Base-by-base conservation (phyloP, 805 yeast species). In the Saccharomycopsis vini region DNA sequence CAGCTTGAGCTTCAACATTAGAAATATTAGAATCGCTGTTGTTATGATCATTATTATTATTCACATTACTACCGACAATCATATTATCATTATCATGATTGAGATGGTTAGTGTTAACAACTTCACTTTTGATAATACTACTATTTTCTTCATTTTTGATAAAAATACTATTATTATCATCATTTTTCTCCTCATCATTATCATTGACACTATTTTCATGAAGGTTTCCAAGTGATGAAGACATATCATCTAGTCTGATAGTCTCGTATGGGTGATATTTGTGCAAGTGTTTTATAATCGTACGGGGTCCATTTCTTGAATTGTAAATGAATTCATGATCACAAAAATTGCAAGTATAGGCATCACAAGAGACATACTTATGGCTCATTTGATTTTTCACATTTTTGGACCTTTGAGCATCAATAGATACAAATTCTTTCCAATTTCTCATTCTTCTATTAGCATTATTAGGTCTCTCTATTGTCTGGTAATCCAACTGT, bases 271-370 rank as follows among this genome's bases (percentile, higher is more conserved):
- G 22, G 29, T 46, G 50, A 22, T 39, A 31, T 18, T 40, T 46
- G 12, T 19, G 26, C 13, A 49, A 36, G 28, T 49, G 52, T 19
- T 40, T 43, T 23, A 23, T 30, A 10, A 49, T 49, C 3, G 52
- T 49, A 19, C 47, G 18, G 15, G 52, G 52, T 3, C 52, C 52
- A 23, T 49, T 49, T 24, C 52, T 37, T 5, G 50, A 39, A 30
- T 24, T 32, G 23, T 49, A 49, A 15, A 34, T 33, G 29, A 48
- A 48, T 35, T 42, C 43, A 19, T 48, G 46, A n/a, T 36, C 36
- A 34, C 51, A 48, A 16, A 42, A 48, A 21, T 40, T 43, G 35
- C 51, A 48, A n/a, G 40, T 23, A 33, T 45, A 48, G 13, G 49
- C 49, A n/a, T 44, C 43, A 9, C 31, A 33, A 18, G 44, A 32